Percentiles rank a stretch among this genome's conserved stretches.
Evolutionary conservation across 257 asterid species (phyloP).

Genomic region (Thymus quinquecostatus): DNA sequence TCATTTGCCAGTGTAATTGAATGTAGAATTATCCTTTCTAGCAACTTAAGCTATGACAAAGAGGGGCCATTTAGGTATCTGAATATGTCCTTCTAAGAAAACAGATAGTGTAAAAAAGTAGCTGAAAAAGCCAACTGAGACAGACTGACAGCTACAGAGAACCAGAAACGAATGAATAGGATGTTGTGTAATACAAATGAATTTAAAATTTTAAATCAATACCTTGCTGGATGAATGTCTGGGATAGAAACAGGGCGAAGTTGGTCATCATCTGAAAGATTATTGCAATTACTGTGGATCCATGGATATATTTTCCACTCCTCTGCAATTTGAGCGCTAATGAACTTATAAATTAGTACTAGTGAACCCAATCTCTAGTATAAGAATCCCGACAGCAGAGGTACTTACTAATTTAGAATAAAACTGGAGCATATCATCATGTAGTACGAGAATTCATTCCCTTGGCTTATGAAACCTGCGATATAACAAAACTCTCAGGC

Average conservation of each 20-base stretch:
- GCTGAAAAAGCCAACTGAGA: slow-evolving; percentile 11
- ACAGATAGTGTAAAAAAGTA: not conserved
- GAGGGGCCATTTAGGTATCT: not conserved
- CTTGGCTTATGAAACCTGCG: slow-evolving; percentile 93
- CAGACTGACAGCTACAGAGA: slow-evolving; percentile 23
- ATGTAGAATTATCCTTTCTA: not conserved
- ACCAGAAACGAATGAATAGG: slow-evolving; percentile 5
- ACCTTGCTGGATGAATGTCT: slow-evolving; percentile 98
- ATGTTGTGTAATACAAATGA: not conserved
- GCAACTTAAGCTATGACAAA: not conserved
- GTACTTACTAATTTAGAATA: slow-evolving; percentile 83
- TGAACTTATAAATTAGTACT: slow-evolving; percentile 26
- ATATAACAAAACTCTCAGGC: slow-evolving; percentile 29
- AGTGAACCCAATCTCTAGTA: slow-evolving; percentile 27
- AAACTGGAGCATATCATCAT: slow-evolving; percentile 99
- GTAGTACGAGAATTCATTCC: slow-evolving; percentile 97
- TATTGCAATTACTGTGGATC: slow-evolving; percentile 96
- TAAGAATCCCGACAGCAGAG: slow-evolving; percentile 22
- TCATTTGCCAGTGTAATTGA: not conserved
- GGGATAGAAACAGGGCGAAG: slow-evolving; percentile 89
- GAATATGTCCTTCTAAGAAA: slow-evolving; percentile 2
- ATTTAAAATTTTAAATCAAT: slow-evolving; percentile 28
- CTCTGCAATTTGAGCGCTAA: slow-evolving; percentile 64
- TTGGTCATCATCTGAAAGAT: slow-evolving; percentile 85
- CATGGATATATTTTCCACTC: slow-evolving; percentile 99